A percentile compares a stretch with the other conserved stretches of the same genome.
These are phyloP conservation scores for Trichocladium antarcticum DNA, from an alignment of 495 filamentous ascomycete genomes.

Conservation along the genomic window DNA sequence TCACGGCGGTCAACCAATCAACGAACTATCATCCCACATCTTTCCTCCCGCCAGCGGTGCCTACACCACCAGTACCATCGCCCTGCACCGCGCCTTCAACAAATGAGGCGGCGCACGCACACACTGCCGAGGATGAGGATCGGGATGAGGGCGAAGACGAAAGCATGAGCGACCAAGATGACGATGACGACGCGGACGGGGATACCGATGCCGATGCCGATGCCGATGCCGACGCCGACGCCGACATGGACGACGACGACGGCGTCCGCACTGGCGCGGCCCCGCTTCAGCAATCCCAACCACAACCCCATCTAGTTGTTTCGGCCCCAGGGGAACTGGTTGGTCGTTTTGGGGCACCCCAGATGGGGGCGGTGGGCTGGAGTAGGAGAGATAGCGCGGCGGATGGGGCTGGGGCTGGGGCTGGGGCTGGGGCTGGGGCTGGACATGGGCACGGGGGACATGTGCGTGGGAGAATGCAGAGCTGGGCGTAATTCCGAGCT, in stretches of 20 bases:
- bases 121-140: not conserved
- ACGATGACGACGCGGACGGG: slow-evolving; percentile 20
- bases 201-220: slow-evolving; percentile 11
- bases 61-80: not conserved
- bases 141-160: slow-evolving; percentile 14
- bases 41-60: slow-evolving; percentile 1
- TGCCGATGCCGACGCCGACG: slow-evolving; percentile 13
- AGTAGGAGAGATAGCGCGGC: not conserved
- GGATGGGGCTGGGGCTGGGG: not conserved
- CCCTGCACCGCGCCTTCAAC: slow-evolving; percentile 9
- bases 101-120: slow-evolving; percentile 6
- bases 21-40: slow-evolving; percentile 7
- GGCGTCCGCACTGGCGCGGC: slow-evolving; percentile 9
- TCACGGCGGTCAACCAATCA: too few relatives aligned
- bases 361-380: not conserved
- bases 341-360: not conserved
- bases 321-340: not conserved
- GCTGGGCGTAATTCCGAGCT: too few relatives aligned
- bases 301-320: not conserved
- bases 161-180: slow-evolving; percentile 34
- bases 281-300: not conserved
- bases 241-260: slow-evolving; percentile 20
- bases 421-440: not conserved
- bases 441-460: too few relatives aligned
- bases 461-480: too few relatives aligned